Evolutionary conservation across 176 grass and related monocot species (phyloP).

Genomic region (Olyra latifolia): DNA sequence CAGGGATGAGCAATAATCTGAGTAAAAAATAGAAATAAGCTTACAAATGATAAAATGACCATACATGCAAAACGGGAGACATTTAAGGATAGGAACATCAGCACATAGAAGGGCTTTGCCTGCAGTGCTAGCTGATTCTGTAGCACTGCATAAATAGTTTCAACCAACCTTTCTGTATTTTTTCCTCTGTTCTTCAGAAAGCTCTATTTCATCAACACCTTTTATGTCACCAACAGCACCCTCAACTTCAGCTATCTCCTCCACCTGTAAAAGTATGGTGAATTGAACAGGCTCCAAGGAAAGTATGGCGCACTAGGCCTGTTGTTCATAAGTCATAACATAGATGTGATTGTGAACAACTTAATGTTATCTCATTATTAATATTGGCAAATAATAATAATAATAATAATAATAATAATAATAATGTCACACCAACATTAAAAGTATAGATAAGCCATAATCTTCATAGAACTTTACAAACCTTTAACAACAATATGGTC

Average conservation of each 20-base stretch:
- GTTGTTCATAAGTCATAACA: constrained; percentile 13
- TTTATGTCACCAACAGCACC: constrained; percentile 61
- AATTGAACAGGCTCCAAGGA: not conserved
- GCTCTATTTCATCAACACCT: constrained; percentile 68
- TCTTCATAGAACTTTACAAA: not conserved
- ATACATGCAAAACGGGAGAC: constrained; percentile 4
- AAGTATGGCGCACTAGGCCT: not conserved
- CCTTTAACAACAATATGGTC: not conserved
- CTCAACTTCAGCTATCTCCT: constrained; percentile 93
- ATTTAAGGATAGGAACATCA: constrained; percentile 27
- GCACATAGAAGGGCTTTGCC: constrained; percentile 4
- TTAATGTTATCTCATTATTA: not conserved
- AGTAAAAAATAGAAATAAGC: not conserved
- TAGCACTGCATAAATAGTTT: constrained; percentile 16
- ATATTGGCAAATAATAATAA: not conserved
- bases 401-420: no score
- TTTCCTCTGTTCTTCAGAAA: constrained; percentile 90
- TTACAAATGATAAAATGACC: not conserved
- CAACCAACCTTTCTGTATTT: constrained; percentile 83
- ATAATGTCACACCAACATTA: not conserved
- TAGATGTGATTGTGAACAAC: not conserved
- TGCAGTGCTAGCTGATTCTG: constrained; percentile 21
- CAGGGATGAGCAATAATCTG: not conserved
- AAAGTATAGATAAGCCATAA: not conserved
- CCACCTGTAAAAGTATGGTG: constrained; percentile 53